Percentiles rank a stretch among this genome's conserved stretches.
Conservation (phyloP, 192 early-diverging fungal genomes). For the Coemansia sp. region DNA sequence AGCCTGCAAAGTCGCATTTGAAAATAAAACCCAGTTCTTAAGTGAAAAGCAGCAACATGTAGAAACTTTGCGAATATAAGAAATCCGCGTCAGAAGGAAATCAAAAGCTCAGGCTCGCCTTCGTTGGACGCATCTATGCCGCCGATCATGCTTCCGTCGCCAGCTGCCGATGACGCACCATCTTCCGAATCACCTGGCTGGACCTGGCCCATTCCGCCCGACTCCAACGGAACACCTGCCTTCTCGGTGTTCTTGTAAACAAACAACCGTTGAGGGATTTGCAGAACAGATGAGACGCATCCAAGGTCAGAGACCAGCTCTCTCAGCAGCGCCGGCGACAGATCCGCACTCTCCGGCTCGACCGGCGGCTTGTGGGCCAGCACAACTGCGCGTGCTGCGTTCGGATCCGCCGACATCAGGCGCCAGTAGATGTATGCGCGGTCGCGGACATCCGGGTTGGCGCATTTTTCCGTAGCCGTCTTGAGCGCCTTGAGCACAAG, state of each 20-base stretch:
- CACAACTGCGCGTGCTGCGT: conserved; percentile 88
- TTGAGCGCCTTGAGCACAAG: conserved; percentile 86
- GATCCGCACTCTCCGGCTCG: conserved; percentile 61
- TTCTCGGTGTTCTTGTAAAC: conserved; percentile 49
- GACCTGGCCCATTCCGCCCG: conserved; percentile 4
- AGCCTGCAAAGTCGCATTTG: not conserved
- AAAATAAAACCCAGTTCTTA: too few relatives aligned
- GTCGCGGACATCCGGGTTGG: conserved; percentile 95
- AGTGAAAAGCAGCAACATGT: too few relatives aligned
- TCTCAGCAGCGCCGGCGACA: conserved; percentile 76
- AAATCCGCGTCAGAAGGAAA: conserved; percentile 29
- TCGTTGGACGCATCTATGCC: conserved; percentile 28
- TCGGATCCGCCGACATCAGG: conserved; percentile 88
- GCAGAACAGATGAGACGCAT: conserved; percentile 91
- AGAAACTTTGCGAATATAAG: not conserved
- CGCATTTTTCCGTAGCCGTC: conserved; percentile 81
- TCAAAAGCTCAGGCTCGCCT: conserved; percentile 53
- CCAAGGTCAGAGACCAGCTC: conserved; percentile 86
- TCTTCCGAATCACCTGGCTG: conserved; percentile 11
- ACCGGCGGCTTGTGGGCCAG: conserved; percentile 88
- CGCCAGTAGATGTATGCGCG: conserved; percentile 98
- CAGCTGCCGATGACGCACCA: conserved; percentile 9
- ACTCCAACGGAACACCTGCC: conserved; percentile 35
- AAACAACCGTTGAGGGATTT: conserved; percentile 82
- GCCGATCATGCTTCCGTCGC: not conserved